Evolutionary conservation across 352 stramenopile species (phyloP), one percentile per base, ranked within the genome.

Genomic region (Phytophthora chlamydospora): DNA sequence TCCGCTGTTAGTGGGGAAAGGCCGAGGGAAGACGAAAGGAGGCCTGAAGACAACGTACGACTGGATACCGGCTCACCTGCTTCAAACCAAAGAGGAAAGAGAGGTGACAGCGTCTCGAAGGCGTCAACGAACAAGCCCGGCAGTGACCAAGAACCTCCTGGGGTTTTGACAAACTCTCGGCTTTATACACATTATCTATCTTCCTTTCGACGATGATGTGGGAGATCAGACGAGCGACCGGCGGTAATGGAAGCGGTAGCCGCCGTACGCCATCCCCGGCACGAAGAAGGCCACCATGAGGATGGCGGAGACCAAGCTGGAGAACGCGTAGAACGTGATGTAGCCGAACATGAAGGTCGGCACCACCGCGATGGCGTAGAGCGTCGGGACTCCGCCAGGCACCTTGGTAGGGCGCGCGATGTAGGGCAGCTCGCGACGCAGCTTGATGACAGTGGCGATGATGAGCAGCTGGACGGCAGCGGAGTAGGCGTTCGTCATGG

Each of bases 401-500:
- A 88, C 70, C 48, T 77, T 78, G 27, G 69, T 88, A 0, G 87
- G 85, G 2, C 89, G 80, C 29, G 76, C 59, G 58, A 96, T 83
- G 66, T 90, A 87, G 8, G 81, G 80, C 45, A 87, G 54, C 41
- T 73, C 80, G 6, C 85, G 55, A 4, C 96, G 85, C 7, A 98
- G 73, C 29, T 93, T 86, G 45, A 98, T 76, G 71, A 96, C 89
- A 0, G 95, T 84, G 11, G 69, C 74, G 60, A 98, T 97, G 54
- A 98, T 93, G 31, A 98, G 62, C 4, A 98, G 38, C 39, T 98
- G 71, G 12, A 87, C 69, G 16, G 87, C 72, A 12, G 84, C 80
- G 39, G 96, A 96, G 55, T 96, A 94, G 7, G 95, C 88, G 69
- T 98, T 98, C 14, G 96, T 80, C 66, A 98, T 82, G 13, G 86